Evolutionary conservation across 768 basidiomycete species (phyloP).

Genomic region (Sistotremastrum suecicum): DNA sequence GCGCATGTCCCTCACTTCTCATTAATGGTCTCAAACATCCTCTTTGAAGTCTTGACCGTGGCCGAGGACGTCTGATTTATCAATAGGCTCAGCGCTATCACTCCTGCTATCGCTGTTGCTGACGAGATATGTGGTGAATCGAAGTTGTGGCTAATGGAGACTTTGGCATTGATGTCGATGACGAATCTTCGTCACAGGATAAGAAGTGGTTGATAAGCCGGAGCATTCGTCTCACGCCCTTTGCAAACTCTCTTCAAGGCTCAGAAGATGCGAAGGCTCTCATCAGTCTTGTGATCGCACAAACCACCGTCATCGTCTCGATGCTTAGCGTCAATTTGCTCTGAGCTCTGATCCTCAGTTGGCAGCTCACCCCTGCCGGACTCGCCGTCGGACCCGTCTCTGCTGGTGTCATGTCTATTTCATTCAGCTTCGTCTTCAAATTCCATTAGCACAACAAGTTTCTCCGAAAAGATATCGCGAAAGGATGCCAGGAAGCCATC

Average conservation of each 20-base stretch:
- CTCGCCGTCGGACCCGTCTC: conserved; percentile 81
- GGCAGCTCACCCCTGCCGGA: conserved; percentile 88
- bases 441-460: conserved; percentile 73
- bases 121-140: conserved; percentile 65
- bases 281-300: conserved; percentile 56
- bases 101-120: conserved; percentile 55
- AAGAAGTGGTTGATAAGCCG: conserved; percentile 68
- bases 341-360: conserved; percentile 84
- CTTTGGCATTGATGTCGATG: conserved; percentile 60
- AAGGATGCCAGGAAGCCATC: conserved; percentile 74
- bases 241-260: conserved; percentile 67
- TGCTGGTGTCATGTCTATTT: conserved; percentile 55
- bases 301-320: conserved; percentile 53
- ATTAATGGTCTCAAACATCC: conserved; percentile 67
- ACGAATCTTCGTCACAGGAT: conserved; percentile 66
- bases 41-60: conserved; percentile 61
- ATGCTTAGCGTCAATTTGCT: conserved; percentile 77
- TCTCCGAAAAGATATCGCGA: conserved; percentile 74
- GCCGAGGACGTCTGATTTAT: conserved; percentile 47
- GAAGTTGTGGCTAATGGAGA: conserved; percentile 76
- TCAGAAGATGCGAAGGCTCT: conserved; percentile 76
- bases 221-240: conserved; percentile 45
- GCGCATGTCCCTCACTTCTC: conserved; percentile 88
- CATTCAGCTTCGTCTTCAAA: conserved; percentile 51
- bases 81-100: conserved; percentile 57